Evolutionary conservation across 768 basidiomycete species (phyloP), one percentile per base, ranked within the genome.

Genomic region (Tulasnella sp.): DNA sequence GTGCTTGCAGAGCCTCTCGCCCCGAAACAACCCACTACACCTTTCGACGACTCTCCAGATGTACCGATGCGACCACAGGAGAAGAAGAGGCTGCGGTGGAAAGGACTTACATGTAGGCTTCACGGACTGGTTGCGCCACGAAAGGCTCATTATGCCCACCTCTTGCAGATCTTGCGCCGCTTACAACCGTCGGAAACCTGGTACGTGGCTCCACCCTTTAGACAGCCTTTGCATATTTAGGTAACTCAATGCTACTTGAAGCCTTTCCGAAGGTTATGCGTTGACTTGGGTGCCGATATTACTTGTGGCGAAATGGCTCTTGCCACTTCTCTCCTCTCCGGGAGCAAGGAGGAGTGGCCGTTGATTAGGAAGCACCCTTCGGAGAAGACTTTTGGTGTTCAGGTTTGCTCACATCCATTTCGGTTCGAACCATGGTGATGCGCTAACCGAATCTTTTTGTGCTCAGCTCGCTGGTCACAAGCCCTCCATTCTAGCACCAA

Each of bases 301-400:
- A 97, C 96, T 3, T 96, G 95, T 82, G 96, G 96, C 37, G 97
- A 98, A 86, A 98, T 98, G 97, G 96, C 95, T 5, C 90, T 99
- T n/a, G 93, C 96, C 6, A 92, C 90, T 64, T 97, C 97, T 2
- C 95, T 99, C 85, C 89, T 98, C 31, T 86, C 89, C 14, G 97
- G 95, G 3, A 96, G 95, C 14, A 93, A 93, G 81, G 95, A 96
- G 84, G 97, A 99, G 86, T 99, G 96, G 96, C 96, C 96, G 0
- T 89, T 98, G 3, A 93, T 97, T 72, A 88, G 96, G 69, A 89
- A 96, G 46, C 97, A 98, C 83, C 94, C 95, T 0, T 93, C 92
- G 0, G 97, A 99, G 85, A 86, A 87, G 60, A 93, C 88, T 9
- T 99, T 98, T 84, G 98, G 98, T 41, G 90, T 98, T 2, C 78